These are phyloP conservation scores for Diaporthe vexans DNA, from an alignment of 2,329 filamentous ascomycete species.

Conservation along the genomic window DNA sequence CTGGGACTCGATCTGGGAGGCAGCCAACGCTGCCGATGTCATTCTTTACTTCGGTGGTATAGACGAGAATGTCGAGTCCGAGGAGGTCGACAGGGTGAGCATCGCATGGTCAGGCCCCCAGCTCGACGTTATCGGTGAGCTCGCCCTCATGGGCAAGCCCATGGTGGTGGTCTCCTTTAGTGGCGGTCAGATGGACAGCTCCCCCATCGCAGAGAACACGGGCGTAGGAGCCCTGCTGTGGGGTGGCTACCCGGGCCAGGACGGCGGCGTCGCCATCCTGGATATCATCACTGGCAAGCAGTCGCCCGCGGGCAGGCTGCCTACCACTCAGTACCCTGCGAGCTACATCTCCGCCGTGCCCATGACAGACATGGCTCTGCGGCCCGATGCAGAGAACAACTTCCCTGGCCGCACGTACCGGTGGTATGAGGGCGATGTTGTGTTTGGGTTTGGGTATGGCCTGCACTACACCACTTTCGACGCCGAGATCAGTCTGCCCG, in stretches of 20 bases:
- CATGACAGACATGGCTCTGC: constrained; percentile 69
- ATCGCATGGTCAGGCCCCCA: constrained; percentile 67
- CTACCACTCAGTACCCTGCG: constrained; percentile 69
- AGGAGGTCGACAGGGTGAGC: constrained; percentile 64
- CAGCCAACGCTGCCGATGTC: constrained; percentile 60
- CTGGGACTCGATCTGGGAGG: constrained; percentile 52
- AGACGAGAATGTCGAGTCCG: constrained; percentile 65
- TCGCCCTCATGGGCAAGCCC: constrained; percentile 61
- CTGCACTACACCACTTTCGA: constrained; percentile 71
- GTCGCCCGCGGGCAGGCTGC: constrained; percentile 67
- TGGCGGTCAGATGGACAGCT: constrained; percentile 63
- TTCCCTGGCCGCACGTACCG: constrained; percentile 69
- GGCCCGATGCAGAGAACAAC: constrained; percentile 52
- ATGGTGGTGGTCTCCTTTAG: constrained; percentile 66
- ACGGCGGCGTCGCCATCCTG: constrained; percentile 68
- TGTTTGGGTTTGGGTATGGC: constrained; percentile 68
- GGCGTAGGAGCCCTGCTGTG: constrained; percentile 68
- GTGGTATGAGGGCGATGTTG: constrained; percentile 66
- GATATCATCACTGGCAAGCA: constrained; percentile 65
- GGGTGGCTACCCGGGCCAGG: constrained; percentile 72
- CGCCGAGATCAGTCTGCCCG: constrained; percentile 45
- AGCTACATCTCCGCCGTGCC: constrained; percentile 63
- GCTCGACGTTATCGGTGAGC: constrained; percentile 62
- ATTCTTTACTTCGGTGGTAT: constrained; percentile 70
- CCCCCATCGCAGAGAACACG: constrained; percentile 60